Base-by-base conservation (phyloP, 2,329 filamentous ascomycete genomes). In the Dothideomycetidae sp. region DNA sequence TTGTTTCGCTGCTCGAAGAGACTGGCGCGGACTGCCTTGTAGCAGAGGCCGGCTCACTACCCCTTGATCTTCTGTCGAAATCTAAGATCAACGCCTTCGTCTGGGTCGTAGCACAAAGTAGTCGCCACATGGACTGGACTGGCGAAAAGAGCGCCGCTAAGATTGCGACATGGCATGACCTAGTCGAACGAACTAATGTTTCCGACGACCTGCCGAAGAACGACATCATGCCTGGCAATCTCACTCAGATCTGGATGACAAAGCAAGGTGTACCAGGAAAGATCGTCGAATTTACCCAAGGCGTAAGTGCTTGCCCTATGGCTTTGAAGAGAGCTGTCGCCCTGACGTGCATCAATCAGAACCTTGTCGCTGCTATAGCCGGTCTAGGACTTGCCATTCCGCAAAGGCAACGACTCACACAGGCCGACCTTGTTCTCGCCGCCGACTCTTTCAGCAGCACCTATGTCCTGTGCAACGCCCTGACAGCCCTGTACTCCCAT, bases 111-210 rank as follows among this genome's bases (percentile, higher is more conserved):
- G 88, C 94, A 50, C 73, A 84, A 52, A 84, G 84, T 29, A 94
- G 78, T 62, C 74, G 75, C 48, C 88, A 96, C 54, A 80, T 98
- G 70, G 86, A 93, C 59, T 98, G 88, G 86, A 86, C 83, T 49
- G 82, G 88, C 53, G 73, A 86, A 2, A 85, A 86, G 9, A 72
- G 79, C 51, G 79, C 81, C 36, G 77, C 78, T 40, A 78, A 78
- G 11, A 81, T 94, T 11, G 73, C 77, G n/a, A 90, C 88, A 10
- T 98, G 88, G 86, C 82, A 93, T 51, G 82, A 94, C 42, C 71
- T 96, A 37, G 63, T 94, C 16, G 73, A 68, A 70, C 46, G 72
- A 75, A 12, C 60, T 64, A 17, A 63, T 37, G 67, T 71, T 26
- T 71, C 68, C 29, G 62, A 62, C 5, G 72, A 82, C 13, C 65